Conservation (phyloP, 768 basidiomycete genomes). For the Dioszegia crocea region DNA sequence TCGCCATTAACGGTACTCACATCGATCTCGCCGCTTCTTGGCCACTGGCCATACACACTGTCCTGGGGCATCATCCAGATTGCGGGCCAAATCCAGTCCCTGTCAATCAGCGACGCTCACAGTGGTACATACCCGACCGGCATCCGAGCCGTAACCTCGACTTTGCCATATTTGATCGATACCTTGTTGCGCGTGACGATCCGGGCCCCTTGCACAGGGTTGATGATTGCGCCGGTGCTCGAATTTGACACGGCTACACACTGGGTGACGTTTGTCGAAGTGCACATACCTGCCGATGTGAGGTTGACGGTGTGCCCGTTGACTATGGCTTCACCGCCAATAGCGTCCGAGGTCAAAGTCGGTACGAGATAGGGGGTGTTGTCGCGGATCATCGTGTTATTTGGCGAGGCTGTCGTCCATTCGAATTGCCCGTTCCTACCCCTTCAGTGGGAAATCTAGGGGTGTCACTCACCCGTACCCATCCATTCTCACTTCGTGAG, state of each 20-base stretch:
- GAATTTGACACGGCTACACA: conserved; percentile 45
- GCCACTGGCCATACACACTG: conserved; percentile 57
- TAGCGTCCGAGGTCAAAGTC: conserved; percentile 68
- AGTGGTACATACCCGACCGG: conserved; percentile 52
- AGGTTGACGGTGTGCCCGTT: conserved; percentile 73
- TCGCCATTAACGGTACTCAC: not conserved
- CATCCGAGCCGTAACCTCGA: conserved; percentile 77
- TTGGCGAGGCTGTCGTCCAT: conserved; percentile 73
- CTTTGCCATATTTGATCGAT: conserved; percentile 71
- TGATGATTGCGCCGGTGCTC: conserved; percentile 59
- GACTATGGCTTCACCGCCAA: conserved; percentile 53
- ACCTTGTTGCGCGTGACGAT: conserved; percentile 61
- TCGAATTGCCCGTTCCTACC: conserved; percentile 72
- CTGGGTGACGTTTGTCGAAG: conserved; percentile 59
- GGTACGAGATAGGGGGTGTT: conserved; percentile 76
- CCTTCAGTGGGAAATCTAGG: not conserved
- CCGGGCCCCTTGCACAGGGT: conserved; percentile 73
- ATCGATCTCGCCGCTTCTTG: conserved; percentile 65
- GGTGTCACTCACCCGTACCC: not conserved
- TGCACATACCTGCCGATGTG: conserved; percentile 62
- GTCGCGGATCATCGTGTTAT: conserved; percentile 57
- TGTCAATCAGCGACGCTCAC: not conserved
- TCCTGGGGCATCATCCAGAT: conserved; percentile 55
- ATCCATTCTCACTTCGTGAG: conserved; percentile 63
- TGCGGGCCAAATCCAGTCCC: conserved; percentile 47